Conservation (phyloP, 176 grass and related monocot genomes). For the Carex parvula region DNA sequence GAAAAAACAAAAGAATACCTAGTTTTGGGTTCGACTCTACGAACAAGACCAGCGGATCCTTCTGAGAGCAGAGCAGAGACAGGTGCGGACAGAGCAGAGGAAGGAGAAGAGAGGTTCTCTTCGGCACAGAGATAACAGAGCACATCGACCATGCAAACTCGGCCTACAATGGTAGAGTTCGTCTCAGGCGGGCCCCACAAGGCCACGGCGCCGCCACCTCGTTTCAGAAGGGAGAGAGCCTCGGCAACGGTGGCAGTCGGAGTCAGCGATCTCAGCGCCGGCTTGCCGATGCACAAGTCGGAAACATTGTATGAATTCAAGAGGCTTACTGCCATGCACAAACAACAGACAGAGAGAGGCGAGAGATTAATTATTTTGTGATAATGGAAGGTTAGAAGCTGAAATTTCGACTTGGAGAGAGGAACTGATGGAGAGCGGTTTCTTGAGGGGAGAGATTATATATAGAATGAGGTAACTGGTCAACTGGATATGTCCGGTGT, state of each 20-base stretch:
- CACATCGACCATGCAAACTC: conserved; percentile 52
- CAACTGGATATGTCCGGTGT: no score
- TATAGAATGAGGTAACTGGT: neutral
- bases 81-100: conserved; percentile 39
- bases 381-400: no score
- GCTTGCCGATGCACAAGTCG: conserved; percentile 96
- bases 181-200: conserved; percentile 35
- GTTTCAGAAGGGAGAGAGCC: conserved; percentile 34
- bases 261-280: conserved; percentile 49
- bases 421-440: no score
- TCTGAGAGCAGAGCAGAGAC: conserved; percentile 39
- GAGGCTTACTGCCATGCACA: conserved; percentile 50
- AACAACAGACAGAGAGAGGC: neutral
- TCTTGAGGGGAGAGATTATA: neutral
- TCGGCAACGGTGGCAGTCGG: conserved; percentile 34
- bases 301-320: conserved; percentile 53
- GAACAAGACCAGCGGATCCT: conserved; percentile 21
- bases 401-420: neutral
- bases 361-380: no score
- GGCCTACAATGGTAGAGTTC: neutral
- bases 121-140: conserved; percentile 60
- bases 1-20: conserved; percentile 20
- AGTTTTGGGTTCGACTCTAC: conserved; percentile 39
- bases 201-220: conserved; percentile 23
- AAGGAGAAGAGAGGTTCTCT: conserved; percentile 31